phyloP scores from a whole-genome alignment of 768 basidiomycete genomes.

The Amylocystis lapponica region DNA sequence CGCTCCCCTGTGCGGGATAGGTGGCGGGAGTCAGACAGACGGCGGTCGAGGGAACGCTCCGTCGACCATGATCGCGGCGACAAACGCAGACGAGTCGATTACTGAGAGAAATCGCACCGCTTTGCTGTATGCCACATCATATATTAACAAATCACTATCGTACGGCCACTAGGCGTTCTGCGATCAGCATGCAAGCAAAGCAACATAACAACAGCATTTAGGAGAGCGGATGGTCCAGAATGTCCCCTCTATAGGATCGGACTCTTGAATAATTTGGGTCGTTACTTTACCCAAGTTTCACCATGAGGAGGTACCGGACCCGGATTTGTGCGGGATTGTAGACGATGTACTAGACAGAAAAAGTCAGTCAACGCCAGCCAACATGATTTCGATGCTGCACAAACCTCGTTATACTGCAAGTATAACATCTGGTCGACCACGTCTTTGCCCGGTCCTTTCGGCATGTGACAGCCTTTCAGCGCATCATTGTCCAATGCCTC shows the following conservation, averaged over 20 bases:
- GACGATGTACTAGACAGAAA: conserved; percentile 47
- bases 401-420: conserved; percentile 55
- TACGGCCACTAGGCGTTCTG: too few relatives aligned
- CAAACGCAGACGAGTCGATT: conserved; percentile 30
- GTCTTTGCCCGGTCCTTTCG: conserved; percentile 41
- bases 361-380: background rate
- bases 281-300: conserved; percentile 27
- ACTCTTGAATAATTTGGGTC: too few relatives aligned
- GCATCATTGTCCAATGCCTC: conserved; percentile 40
- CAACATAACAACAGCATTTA: too few relatives aligned
- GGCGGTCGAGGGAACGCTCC: conserved; percentile 26
- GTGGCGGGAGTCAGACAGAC: conserved; percentile 15
- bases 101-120: too few relatives aligned
- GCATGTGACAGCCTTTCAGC: conserved; percentile 52
- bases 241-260: too few relatives aligned
- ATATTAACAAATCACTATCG: too few relatives aligned
- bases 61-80: conserved; percentile 21
- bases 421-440: conserved; percentile 22
- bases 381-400: conserved; percentile 6
- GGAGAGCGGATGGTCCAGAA: too few relatives aligned
- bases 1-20: conserved; percentile 17
- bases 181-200: too few relatives aligned
- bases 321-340: conserved; percentile 55
- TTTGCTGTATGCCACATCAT: too few relatives aligned
- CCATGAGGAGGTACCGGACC: conserved; percentile 52